Conservation (phyloP, 2,329 filamentous ascomycete genomes). For the Venturia pyrina region DNA sequence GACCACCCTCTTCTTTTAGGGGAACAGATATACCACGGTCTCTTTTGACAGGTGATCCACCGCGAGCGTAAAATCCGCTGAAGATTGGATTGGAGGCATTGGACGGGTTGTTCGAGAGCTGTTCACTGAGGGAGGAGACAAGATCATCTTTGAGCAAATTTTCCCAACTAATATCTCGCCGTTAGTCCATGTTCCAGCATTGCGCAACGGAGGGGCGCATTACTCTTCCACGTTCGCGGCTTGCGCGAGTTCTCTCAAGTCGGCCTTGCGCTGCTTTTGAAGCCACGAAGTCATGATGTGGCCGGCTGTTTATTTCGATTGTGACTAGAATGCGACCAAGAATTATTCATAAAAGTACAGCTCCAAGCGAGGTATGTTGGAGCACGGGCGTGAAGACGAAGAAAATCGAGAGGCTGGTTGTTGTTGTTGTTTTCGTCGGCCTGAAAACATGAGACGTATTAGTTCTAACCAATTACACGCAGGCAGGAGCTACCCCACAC, state of each 20-base stretch:
- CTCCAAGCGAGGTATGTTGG: neutral
- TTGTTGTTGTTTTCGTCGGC: neutral
- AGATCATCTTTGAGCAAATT: slow-evolving; percentile 70
- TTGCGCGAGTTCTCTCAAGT: slow-evolving; percentile 65
- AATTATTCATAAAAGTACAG: neutral
- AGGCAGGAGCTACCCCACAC: neutral
- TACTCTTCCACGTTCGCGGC: slow-evolving; percentile 47
- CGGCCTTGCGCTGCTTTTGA: slow-evolving; percentile 70
- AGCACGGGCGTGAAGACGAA: neutral
- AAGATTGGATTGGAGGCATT: slow-evolving; percentile 55
- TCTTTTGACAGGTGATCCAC: slow-evolving; percentile 45
- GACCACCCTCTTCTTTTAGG: slow-evolving; percentile 15
- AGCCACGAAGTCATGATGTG: slow-evolving; percentile 62
- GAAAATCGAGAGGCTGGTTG: neutral
- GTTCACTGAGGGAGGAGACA: slow-evolving; percentile 62
- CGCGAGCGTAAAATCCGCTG: slow-evolving; percentile 66
- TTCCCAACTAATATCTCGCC: slow-evolving; percentile 46
- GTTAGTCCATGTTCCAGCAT: slow-evolving; percentile 15
- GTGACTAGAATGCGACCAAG: neutral
- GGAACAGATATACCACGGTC: slow-evolving; percentile 29
- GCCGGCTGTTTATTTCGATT: neutral
- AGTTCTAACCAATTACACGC: neutral
- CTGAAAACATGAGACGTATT: neutral
- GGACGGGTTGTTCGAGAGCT: slow-evolving; percentile 58
- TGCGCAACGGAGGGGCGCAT: slow-evolving; percentile 5